Evolutionary conservation across 345 rosid species (phyloP).

Genomic region (Populus deltoides): DNA sequence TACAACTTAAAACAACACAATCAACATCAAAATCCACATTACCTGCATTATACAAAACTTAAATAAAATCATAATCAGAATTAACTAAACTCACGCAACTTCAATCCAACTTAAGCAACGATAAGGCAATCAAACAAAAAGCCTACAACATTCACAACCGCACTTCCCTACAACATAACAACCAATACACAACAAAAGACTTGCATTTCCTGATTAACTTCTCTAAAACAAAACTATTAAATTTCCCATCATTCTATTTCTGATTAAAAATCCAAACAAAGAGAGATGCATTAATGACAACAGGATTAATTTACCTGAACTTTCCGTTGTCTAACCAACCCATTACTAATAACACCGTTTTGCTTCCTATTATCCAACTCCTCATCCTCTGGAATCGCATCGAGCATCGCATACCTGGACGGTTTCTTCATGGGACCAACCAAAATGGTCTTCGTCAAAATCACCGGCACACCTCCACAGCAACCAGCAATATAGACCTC

Average conservation of each 20-base stretch:
- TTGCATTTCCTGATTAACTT: neutral
- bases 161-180: neutral
- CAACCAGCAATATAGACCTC: constrained; percentile 93
- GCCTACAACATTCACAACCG: neutral
- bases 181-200: neutral
- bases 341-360: constrained; percentile 18
- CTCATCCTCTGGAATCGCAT: constrained; percentile 87
- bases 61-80: neutral
- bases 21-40: neutral
- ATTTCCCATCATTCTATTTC: neutral
- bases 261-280: neutral
- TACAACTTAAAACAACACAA: neutral
- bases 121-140: constrained; percentile 6
- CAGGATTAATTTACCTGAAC: constrained; percentile 40
- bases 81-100: neutral
- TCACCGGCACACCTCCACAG: constrained; percentile 80
- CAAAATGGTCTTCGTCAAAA: constrained; percentile 71
- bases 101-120: neutral
- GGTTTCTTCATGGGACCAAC: constrained; percentile 67
- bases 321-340: constrained; percentile 42
- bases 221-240: neutral
- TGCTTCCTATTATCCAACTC: constrained; percentile 53
- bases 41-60: neutral
- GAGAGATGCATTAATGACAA: neutral
- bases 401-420: constrained; percentile 49